These are phyloP conservation scores for Combretum micranthum DNA, from an alignment of 345 rosid genomes.

Conservation along the genomic window DNA sequence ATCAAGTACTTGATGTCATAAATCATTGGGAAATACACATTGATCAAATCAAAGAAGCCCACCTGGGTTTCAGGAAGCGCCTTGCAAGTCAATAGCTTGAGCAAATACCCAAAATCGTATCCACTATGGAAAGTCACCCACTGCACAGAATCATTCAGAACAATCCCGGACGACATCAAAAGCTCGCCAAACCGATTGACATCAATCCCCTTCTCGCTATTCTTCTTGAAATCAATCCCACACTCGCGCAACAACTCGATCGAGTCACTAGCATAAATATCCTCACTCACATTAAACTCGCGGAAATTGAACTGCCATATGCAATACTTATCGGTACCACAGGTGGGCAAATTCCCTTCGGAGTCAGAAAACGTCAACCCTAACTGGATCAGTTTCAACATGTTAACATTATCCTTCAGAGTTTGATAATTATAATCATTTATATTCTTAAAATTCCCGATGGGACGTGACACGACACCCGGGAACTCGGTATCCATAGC, in stretches of 20 bases:
- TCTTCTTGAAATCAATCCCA: constrained; percentile 81
- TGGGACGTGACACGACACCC: constrained; percentile 75
- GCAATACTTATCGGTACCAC: constrained; percentile 62
- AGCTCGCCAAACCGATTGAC: constrained; percentile 78
- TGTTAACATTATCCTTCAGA: constrained; percentile 73
- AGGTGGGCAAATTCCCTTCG: constrained; percentile 70
- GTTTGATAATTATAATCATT: constrained; percentile 71
- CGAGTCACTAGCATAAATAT: constrained; percentile 73
- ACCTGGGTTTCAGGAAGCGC: constrained; percentile 50
- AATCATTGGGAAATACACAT: constrained; percentile 57
- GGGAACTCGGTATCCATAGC: constrained; percentile 98
- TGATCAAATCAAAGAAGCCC: constrained; percentile 58
- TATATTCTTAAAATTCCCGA: constrained; percentile 71
- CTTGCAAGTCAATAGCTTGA: constrained; percentile 66
- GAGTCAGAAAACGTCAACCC: constrained; percentile 78
- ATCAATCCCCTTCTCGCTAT: constrained; percentile 68
- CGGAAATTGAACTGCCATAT: constrained; percentile 94
- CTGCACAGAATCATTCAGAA: constrained; percentile 51
- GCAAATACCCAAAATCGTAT: constrained; percentile 81
- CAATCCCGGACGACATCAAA: constrained; percentile 80
- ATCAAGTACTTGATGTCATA: constrained; percentile 88
- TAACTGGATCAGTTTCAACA: constrained; percentile 76
- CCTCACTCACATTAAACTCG: constrained; percentile 64
- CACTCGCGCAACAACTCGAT: constrained; percentile 69
- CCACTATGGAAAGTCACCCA: constrained; percentile 93